Evolutionary conservation across 1,284 basidiomycete species (phyloP).

Genomic region (Golubevia sp.): DNA sequence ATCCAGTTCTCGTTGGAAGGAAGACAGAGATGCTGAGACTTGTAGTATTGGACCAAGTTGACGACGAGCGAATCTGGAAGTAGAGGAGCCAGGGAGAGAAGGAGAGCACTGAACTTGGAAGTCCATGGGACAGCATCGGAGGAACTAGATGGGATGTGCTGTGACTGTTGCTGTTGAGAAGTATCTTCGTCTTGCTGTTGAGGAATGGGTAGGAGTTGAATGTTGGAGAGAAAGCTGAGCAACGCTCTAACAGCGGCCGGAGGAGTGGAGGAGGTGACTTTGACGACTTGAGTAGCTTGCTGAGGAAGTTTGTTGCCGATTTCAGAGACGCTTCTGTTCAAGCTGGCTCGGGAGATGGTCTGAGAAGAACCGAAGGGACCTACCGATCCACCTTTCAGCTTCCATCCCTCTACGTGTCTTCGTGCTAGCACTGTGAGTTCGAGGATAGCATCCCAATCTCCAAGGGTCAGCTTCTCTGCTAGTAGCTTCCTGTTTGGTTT

Average conservation of each 20-base stretch:
- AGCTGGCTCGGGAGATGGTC: not conserved
- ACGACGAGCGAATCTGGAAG: conserved; percentile 41
- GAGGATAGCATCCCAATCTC: conserved; percentile 50
- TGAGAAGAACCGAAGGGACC: conserved; percentile 4
- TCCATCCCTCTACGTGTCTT: conserved; percentile 42
- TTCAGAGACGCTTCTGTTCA: too few relatives aligned
- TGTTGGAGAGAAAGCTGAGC: too few relatives aligned
- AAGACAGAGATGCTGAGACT: conserved; percentile 44
- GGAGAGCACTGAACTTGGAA: conserved; percentile 33
- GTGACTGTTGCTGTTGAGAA: too few relatives aligned
- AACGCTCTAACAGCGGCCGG: too few relatives aligned
- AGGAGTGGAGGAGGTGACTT: too few relatives aligned
- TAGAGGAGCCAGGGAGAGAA: conserved; percentile 46
- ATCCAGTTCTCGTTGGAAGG: conserved; percentile 53
- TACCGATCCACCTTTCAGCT: conserved; percentile 9
- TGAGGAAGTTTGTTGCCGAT: too few relatives aligned
- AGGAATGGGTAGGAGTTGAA: too few relatives aligned
- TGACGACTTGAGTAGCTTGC: too few relatives aligned
- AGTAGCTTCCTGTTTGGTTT: not conserved
- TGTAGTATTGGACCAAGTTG: conserved; percentile 44
- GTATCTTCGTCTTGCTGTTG: too few relatives aligned
- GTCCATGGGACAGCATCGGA: conserved; percentile 31
- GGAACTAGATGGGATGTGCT: not conserved
- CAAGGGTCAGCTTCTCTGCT: conserved; percentile 6
- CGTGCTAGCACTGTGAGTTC: conserved; percentile 43